Percentiles rank a stretch among this genome's conserved stretches.
Evolutionary conservation across 2,329 filamentous ascomycete species (phyloP).

Genomic region (Penicillium sp.): DNA sequence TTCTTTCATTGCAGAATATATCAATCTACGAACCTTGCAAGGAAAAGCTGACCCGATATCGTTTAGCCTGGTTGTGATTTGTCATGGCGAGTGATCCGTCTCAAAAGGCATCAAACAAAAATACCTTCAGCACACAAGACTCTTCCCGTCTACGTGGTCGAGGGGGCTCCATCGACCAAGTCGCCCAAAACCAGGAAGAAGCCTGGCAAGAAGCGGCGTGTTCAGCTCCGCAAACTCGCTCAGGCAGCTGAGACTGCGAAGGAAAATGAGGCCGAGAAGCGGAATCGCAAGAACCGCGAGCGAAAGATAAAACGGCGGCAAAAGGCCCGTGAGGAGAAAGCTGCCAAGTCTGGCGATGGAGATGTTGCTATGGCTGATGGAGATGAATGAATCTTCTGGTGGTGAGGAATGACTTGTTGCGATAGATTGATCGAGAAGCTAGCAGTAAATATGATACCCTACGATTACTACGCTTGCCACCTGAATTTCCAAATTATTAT

Average conservation of each 20-base stretch:
- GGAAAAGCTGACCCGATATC: too few relatives aligned
- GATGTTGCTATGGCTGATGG: slow-evolving; percentile 21
- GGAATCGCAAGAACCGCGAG: slow-evolving; percentile 45
- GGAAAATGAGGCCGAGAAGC: slow-evolving; percentile 42
- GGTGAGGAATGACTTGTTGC: neutral
- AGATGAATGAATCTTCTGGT: slow-evolving; percentile 21
- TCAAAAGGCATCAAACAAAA: slow-evolving; percentile 41
- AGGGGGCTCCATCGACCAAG: slow-evolving; percentile 24
- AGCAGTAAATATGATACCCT: slow-evolving; percentile 1
- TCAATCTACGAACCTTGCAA: neutral
- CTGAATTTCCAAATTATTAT: neutral
- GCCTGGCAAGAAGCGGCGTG: slow-evolving; percentile 48
- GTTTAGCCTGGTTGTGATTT: slow-evolving; percentile 48
- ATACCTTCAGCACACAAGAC: slow-evolving; percentile 26
- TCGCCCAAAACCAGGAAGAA: slow-evolving; percentile 42
- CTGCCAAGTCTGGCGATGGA: slow-evolving; percentile 24
- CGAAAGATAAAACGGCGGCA: slow-evolving; percentile 44
- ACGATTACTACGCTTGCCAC: neutral
- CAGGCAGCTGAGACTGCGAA: slow-evolving; percentile 36
- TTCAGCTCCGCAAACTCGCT: slow-evolving; percentile 43
- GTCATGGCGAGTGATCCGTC: slow-evolving; percentile 45
- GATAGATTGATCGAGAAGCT: neutral
- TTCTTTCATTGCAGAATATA: neutral
- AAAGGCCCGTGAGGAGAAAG: slow-evolving; percentile 42
- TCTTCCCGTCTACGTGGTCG: slow-evolving; percentile 27